Evolutionary conservation across 805 yeast genomes (phyloP).

Genomic region (Ogataea pilisensis): DNA sequence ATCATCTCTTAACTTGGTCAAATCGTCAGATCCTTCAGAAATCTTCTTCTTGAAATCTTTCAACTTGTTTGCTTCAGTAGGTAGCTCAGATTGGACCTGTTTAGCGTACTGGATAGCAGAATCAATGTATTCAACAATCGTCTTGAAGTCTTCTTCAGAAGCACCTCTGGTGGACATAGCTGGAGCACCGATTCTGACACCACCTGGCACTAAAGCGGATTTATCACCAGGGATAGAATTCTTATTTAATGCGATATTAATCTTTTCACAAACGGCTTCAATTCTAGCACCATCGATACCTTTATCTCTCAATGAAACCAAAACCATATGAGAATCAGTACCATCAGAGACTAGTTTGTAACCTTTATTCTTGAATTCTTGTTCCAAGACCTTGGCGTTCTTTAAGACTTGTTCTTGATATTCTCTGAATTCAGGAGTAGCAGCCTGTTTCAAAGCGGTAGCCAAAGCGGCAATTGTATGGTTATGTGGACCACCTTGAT

Average conservation of each 20-base stretch:
- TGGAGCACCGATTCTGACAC: conserved; percentile 95
- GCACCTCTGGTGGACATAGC: conserved; percentile 98
- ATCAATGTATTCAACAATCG: conserved; percentile 77
- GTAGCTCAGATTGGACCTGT: conserved; percentile 71
- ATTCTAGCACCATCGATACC: conserved; percentile 94
- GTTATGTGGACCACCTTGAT: conserved; percentile 99
- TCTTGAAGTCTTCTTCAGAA: conserved; percentile 68
- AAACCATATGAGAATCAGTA: conserved; percentile 90
- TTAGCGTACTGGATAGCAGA: conserved; percentile 73
- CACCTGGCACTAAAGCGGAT: conserved; percentile 94
- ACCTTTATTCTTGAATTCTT: conserved; percentile 59
- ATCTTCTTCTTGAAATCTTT: conserved; percentile 91
- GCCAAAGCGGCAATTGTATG: conserved; percentile 96
- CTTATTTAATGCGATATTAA: conserved; percentile 93
- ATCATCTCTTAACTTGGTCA: conserved; percentile 67
- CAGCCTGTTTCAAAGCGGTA: conserved; percentile 89
- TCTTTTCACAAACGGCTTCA: conserved; percentile 82
- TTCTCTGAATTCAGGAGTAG: conserved; percentile 78
- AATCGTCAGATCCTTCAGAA: conserved; percentile 65
- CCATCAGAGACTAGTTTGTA: conserved; percentile 84
- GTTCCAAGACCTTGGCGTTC: conserved; percentile 77
- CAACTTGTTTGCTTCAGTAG: conserved; percentile 89
- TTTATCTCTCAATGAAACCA: conserved; percentile 75
- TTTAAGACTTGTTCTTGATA: conserved; percentile 81
- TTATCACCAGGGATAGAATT: conserved; percentile 96